These are phyloP conservation scores for Thielaviopsis populi DNA, from an alignment of 2,329 filamentous ascomycete genomes.

Conservation along the genomic window DNA sequence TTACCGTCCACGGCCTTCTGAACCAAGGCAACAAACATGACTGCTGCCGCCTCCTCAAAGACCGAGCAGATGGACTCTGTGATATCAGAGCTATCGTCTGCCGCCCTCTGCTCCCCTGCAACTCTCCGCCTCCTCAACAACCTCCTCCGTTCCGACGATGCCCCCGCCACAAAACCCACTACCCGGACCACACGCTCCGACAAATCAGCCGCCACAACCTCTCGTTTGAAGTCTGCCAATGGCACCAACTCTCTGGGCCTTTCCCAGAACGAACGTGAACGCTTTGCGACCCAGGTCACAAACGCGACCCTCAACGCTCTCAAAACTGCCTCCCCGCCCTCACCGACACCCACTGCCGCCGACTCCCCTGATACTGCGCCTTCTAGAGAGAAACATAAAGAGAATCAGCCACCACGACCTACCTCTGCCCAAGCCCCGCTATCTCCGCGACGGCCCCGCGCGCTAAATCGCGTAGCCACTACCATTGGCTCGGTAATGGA, in stretches of 20 bases:
- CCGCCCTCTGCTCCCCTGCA: conserved; percentile 11
- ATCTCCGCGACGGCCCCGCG: conserved; percentile 44
- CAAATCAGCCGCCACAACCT: conserved; percentile 19
- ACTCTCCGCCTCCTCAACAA: conserved; percentile 14
- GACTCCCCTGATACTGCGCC: background rate
- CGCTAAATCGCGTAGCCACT: conserved; percentile 44
- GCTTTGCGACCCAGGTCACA: conserved; percentile 57
- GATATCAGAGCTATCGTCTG: conserved; percentile 12
- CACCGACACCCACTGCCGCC: background rate
- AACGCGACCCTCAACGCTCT: conserved; percentile 56
- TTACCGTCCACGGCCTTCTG: background rate
- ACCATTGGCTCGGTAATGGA: conserved; percentile 26
- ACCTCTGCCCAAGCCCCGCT: conserved; percentile 28
- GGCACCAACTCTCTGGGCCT: conserved; percentile 24
- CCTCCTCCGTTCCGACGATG: conserved; percentile 13
- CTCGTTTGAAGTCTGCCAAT: conserved; percentile 24
- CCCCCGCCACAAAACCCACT: conserved; percentile 7
- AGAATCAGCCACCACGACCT: conserved; percentile 7
- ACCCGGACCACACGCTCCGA: conserved; percentile 18
- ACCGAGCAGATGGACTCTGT: conserved; percentile 15
- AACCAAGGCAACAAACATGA: background rate
- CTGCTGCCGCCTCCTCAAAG: conserved; percentile 2
- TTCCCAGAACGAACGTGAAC: conserved; percentile 44
- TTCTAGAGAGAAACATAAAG: background rate
- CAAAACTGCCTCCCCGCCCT: conserved; percentile 34